Conservation (phyloP, 2,329 filamentous ascomycete species). For the Exophiala mesophila region DNA sequence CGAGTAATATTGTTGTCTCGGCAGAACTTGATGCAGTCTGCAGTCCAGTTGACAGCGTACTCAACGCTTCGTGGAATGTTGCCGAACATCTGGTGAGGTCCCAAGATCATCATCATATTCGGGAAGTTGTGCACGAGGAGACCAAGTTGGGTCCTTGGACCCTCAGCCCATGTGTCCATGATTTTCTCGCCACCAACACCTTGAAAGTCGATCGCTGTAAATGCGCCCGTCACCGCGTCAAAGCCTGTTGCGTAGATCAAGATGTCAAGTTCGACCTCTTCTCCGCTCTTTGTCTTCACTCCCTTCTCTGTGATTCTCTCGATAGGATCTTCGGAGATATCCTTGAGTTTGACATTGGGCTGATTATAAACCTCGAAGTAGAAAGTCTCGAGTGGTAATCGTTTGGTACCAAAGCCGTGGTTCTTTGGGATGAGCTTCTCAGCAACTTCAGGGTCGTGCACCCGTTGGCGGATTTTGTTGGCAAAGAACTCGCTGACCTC, state of each 20-base stretch:
- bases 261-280: slow-evolving; percentile 39
- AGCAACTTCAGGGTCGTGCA: slow-evolving; percentile 46
- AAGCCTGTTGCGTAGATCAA: slow-evolving; percentile 43
- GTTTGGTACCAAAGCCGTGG: slow-evolving; percentile 53
- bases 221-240: slow-evolving; percentile 39
- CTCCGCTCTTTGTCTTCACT: slow-evolving; percentile 35
- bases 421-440: slow-evolving; percentile 53
- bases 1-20: slow-evolving; percentile 30
- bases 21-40: slow-evolving; percentile 29
- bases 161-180: slow-evolving; percentile 24
- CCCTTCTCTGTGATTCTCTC: slow-evolving; percentile 36
- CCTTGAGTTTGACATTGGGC: slow-evolving; percentile 44
- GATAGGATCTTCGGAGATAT: slow-evolving; percentile 42
- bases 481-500: slow-evolving; percentile 53
- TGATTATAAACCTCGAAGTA: slow-evolving; percentile 50
- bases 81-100: slow-evolving; percentile 46
- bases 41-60: slow-evolving; percentile 38
- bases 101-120: slow-evolving; percentile 52
- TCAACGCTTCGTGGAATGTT: slow-evolving; percentile 27
- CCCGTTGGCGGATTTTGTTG: slow-evolving; percentile 47
- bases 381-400: slow-evolving; percentile 44
- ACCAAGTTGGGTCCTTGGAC: slow-evolving; percentile 38
- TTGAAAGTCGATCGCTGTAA: slow-evolving; percentile 39
- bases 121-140: slow-evolving; percentile 39
- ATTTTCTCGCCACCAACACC: slow-evolving; percentile 34